These are phyloP conservation scores for Lactarius akahatsu DNA, from an alignment of 768 basidiomycete genomes.

Conservation along the genomic window DNA sequence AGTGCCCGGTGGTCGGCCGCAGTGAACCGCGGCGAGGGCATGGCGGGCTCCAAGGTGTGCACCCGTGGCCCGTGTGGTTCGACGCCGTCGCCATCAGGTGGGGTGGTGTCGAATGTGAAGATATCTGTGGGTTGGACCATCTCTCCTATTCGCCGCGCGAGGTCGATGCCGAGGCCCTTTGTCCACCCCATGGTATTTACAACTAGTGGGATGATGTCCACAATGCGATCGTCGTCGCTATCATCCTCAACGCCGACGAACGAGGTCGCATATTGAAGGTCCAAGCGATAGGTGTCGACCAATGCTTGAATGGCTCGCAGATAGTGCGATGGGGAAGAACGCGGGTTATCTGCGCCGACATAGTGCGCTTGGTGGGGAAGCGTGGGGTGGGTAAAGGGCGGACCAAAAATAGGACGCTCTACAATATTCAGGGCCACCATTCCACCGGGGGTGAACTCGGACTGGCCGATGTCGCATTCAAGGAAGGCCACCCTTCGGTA, in stretches of 20 bases:
- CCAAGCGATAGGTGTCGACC: slow-evolving; percentile 64
- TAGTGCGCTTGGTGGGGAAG: slow-evolving; percentile 76
- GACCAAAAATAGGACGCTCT: slow-evolving; percentile 70
- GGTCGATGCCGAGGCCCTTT: slow-evolving; percentile 87
- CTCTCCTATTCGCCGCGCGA: slow-evolving; percentile 68
- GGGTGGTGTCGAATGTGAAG: slow-evolving; percentile 46
- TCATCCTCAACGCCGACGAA: slow-evolving; percentile 31
- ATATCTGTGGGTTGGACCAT: slow-evolving; percentile 59
- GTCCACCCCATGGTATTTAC: slow-evolving; percentile 98
- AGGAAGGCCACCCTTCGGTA: slow-evolving; percentile 85
- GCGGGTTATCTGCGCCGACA: slow-evolving; percentile 76
- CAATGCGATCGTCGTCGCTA: slow-evolving; percentile 43
- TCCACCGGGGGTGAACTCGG: slow-evolving; percentile 88
- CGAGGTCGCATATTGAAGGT: slow-evolving; percentile 53
- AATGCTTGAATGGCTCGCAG: slow-evolving; percentile 65
- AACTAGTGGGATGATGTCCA: slow-evolving; percentile 72
- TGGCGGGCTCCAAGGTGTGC: slow-evolving; percentile 49
- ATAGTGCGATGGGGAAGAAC: slow-evolving; percentile 74
- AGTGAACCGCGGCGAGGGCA: slow-evolving; percentile 46
- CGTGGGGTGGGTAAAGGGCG: slow-evolving; percentile 81
- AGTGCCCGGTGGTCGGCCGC: slow-evolving; percentile 72
- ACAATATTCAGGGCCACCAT: slow-evolving; percentile 79
- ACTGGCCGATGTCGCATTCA: slow-evolving; percentile 92
- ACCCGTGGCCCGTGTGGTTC: slow-evolving; percentile 30
- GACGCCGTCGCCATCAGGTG: not conserved